These are phyloP conservation scores for Sarocladiaceae sp. DNA, from an alignment of 2,329 filamentous ascomycete genomes.

Conservation along the genomic window DNA sequence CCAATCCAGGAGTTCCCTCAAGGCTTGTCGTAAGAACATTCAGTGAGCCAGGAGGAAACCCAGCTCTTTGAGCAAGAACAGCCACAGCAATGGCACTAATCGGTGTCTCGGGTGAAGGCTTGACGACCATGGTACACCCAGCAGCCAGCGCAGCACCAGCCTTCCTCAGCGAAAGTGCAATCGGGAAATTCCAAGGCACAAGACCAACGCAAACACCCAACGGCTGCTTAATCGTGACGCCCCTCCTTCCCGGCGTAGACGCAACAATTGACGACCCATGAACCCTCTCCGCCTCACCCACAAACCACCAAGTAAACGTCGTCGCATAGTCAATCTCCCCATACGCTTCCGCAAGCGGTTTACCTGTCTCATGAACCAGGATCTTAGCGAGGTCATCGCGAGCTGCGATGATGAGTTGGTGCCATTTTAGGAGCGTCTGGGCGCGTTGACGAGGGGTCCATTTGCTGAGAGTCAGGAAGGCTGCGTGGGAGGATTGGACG, in stretches of 20 bases:
- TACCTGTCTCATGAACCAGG: constrained; percentile 48
- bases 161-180: constrained; percentile 45
- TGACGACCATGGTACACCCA: constrained; percentile 71
- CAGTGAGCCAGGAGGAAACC: constrained; percentile 70
- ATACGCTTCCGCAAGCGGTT: constrained; percentile 48
- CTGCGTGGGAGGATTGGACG: constrained; percentile 29
- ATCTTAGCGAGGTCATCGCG: constrained; percentile 35
- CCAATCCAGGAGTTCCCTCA: constrained; percentile 38
- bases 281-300: constrained; percentile 42
- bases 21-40: constrained; percentile 43
- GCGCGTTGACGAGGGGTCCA: constrained; percentile 31
- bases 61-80: constrained; percentile 64
- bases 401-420: constrained; percentile 27
- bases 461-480: constrained; percentile 33
- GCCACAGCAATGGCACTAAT: constrained; percentile 67
- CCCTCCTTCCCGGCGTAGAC: constrained; percentile 56
- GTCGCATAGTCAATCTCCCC: constrained; percentile 53
- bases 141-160: constrained; percentile 58
- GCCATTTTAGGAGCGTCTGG: constrained; percentile 31
- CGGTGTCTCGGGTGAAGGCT: constrained; percentile 70
- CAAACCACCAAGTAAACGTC: constrained; percentile 54
- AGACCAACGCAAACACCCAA: constrained; percentile 29
- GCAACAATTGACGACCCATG: constrained; percentile 58
- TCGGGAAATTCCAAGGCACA: constrained; percentile 55
- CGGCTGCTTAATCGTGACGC: constrained; percentile 62